Base-by-base conservation (phyloP, 192 early-diverging fungal genomes). In the Oehlia diaphana region DNA sequence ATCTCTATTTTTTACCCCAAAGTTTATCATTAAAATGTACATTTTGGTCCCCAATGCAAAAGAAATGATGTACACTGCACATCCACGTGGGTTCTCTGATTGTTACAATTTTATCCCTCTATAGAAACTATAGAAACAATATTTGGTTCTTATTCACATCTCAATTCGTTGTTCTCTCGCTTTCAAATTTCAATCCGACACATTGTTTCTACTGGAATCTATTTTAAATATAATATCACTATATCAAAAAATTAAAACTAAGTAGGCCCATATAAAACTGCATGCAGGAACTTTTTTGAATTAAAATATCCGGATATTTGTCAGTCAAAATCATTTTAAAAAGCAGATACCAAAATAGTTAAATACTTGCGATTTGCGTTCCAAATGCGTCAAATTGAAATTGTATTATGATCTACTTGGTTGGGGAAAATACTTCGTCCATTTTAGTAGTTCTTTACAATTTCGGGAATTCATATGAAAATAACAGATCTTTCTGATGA, bases 51-150 rank as follows among this genome's bases (percentile, higher is more conserved):
- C 64, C 23, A 66, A 53, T 44, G 44, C 10, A 47, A 58, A 19
- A 58, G 14, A 58, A 58, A 58, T 35, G 65, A 67, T 67, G 28
- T 67, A 19, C 65, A 67, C 26, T 67, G 65, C 65, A 67, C 65
- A 67, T 67, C 65, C 65, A 61, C 35, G 35, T 37, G 73, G 50
- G 35, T 9, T 49, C 78, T 13, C 44, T 26, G 49, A 50, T 33
- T 61, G 39, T 63, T 47, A 14, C 21, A 44, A 31, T 58, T 42
- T 70, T 71, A 80, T 39, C 35, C 49, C 26, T 44, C 78, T 37
- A 39, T 35, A 35, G 58, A 70, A 26, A 44, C 44, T n/a, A 63
- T 65, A 35, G 63, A 81, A 53, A 53, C 13, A 53, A 53, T 42
- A 42, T 6, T 42, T 42, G 0, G 7, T 42, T 39, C 7, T 39